These are phyloP conservation scores for Cordyceps javanica DNA, from an alignment of 2,329 filamentous ascomycete species.

Conservation along the genomic window DNA sequence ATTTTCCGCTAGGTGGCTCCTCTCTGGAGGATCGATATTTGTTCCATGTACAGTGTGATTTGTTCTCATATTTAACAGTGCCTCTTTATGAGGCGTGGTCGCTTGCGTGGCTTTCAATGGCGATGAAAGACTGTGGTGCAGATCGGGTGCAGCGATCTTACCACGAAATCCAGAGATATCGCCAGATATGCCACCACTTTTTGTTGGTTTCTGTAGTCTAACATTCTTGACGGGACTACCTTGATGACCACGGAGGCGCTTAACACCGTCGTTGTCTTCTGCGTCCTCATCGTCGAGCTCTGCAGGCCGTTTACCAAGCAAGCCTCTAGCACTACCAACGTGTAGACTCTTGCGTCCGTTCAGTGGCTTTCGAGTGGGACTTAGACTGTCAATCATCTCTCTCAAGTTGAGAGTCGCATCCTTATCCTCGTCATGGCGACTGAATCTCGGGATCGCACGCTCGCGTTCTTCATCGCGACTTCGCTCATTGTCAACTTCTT, in stretches of 20 bases:
- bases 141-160: conserved; percentile 13
- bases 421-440: conserved; percentile 44
- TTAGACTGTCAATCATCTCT: conserved; percentile 72
- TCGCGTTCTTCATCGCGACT: conserved; percentile 55
- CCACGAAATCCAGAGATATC: conserved; percentile 36
- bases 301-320: conserved; percentile 66
- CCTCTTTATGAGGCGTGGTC: conserved; percentile 51
- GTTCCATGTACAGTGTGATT: conserved; percentile 40
- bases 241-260: conserved; percentile 65
- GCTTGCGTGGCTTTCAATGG: conserved; percentile 38
- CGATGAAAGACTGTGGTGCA: conserved; percentile 37
- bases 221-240: conserved; percentile 73
- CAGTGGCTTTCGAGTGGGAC: conserved; percentile 63
- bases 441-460: conserved; percentile 49
- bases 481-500: conserved; percentile 57
- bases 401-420: conserved; percentile 63
- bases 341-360: conserved; percentile 70
- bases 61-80: conserved; percentile 46
- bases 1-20: conserved; percentile 39
- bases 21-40: conserved; percentile 35
- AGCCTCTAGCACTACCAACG: conserved; percentile 65
- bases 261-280: conserved; percentile 54
- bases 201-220: conserved; percentile 61
- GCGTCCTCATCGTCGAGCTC: conserved; percentile 61
- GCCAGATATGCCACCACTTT: conserved; percentile 61